These are phyloP conservation scores for Ophiostoma sp. DNA, from an alignment of 2,329 filamentous ascomycete genomes.

Conservation along the genomic window DNA sequence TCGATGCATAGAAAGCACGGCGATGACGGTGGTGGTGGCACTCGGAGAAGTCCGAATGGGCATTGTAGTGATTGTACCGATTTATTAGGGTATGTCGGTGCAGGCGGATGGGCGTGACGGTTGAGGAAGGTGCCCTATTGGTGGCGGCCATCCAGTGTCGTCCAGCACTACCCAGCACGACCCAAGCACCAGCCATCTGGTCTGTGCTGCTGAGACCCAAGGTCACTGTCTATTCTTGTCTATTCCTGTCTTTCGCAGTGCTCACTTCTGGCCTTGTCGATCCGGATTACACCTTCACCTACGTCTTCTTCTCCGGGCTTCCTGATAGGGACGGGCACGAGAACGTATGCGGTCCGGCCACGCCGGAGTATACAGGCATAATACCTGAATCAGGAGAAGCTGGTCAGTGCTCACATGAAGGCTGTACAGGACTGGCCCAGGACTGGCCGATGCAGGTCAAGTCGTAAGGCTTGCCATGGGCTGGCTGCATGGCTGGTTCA, in stretches of 20 bases:
- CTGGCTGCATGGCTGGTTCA: background rate
- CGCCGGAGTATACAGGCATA: background rate
- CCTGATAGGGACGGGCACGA: background rate
- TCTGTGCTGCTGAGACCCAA: background rate
- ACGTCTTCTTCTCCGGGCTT: background rate
- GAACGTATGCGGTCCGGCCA: slow-evolving; percentile 1
- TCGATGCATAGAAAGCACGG: background rate
- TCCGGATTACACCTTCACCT: background rate
- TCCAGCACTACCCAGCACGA: background rate
- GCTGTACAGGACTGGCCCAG: background rate
- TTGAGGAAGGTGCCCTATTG: background rate
- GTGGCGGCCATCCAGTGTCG: background rate
- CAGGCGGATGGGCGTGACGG: background rate
- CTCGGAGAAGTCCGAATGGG: slow-evolving; percentile 6
- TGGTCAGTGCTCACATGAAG: background rate
- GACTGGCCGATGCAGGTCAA: background rate
- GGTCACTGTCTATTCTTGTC: background rate
- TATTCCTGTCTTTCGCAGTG: background rate
- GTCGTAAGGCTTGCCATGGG: background rate
- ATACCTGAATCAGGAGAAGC: background rate
- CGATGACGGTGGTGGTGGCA: background rate
- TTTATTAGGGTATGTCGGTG: background rate
- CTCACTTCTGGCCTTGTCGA: background rate
- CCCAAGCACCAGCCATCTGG: background rate
- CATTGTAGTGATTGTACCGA: background rate